Base-by-base conservation (phyloP, 345 rosid genomes). In the Lepidium africanum region DNA sequence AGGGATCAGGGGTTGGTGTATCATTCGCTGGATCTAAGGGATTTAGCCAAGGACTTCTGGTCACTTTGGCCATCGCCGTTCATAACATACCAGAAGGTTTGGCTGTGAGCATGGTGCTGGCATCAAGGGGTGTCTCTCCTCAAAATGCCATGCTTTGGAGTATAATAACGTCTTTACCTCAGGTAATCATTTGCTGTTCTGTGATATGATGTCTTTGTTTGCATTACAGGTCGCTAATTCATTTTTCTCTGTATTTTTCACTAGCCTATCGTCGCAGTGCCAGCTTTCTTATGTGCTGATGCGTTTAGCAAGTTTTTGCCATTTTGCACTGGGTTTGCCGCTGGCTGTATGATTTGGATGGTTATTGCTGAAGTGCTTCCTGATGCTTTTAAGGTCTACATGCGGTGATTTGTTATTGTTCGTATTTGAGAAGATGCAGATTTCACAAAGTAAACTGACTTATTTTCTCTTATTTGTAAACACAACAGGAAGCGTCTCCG, bases 271-370 rank as follows among this genome's bases (percentile, higher is more conserved):
- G 96, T 95, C 19, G 99, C 97, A 23, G 98, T 95, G 81, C 99
- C 99, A 65, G 88, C 98, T 9, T 95, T 95, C 67, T 84, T 95
- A 37, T 95, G 99, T 50, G 99, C 99, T 27, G 99, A 87, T 85
- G 89, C 96, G 42, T 95, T 95, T 68, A 87, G 79, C 84, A 95
- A 91, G 70, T 79, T 95, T 79, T 82, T 91, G 57, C 99, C 99
- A 48, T 95, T 95, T 75, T 95, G 99, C 66, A 91, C 99, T 42
- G 99, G 99, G 61, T 95, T 95, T 81, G 99, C 99, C 58, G 99
- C 98, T 73, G 99, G 98, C 35, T 95, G 99, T 73, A 95, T 95
- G 99, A 89, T 95, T 56, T 95, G 99, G 99, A 95, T 95, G 98
- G 99, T 95, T 60, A 76, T 95, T 79, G 98, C 98, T 46, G 99